Base-by-base conservation (phyloP, 495 filamentous ascomycete species). In the Penicillium cinerascens region DNA sequence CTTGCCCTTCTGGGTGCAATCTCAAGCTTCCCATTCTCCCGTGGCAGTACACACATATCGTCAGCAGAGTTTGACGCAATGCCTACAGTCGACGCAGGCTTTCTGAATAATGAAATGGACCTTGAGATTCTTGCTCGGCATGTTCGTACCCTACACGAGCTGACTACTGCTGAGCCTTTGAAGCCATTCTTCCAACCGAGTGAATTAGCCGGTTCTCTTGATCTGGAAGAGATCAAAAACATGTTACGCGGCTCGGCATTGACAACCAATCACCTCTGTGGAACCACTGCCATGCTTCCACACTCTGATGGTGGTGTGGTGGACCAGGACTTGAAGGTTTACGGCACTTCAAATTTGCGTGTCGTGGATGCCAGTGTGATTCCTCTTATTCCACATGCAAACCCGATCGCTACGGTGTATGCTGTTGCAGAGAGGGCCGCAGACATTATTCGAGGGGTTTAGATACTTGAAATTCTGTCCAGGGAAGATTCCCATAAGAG, bases 291-390 rank as follows among this genome's bases (percentile, higher is more conserved):
- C 0, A 64, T 64, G 57, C 51, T 64, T 26, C 60, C 80, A 0
- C 78, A 72, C 44, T 69, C 73, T 0, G 76, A 78, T 69, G 75
- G 77, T n/a, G 73, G 72, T 0, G 81, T 82, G 1, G 73, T 82
- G 0, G 73, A 80, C 60, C 59, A 67, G 3, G 49, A 64, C 21
- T 49, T 82, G 53, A 58, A 52, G 33, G 77, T 82, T 2, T 73
- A 82, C 48, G 77, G 75, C 0, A 72, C 77, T 1, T 47, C 63
- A 39, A 70, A 75, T 10, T 50, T 83, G 45, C 66, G 79, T 13
- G 73, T 86, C 0, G 75, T 82, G 10, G 82, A 80, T 51, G 77
- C 81, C 0, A 70, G 77, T 48, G 54, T 85, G 11, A 75, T 77
- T 52, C 79, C 81, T 2, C 42, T 77, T 8, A 72, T 78, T 43